Evolutionary conservation across 495 filamentous ascomycete species (phyloP).

Genomic region (Penicillium turbatum): DNA sequence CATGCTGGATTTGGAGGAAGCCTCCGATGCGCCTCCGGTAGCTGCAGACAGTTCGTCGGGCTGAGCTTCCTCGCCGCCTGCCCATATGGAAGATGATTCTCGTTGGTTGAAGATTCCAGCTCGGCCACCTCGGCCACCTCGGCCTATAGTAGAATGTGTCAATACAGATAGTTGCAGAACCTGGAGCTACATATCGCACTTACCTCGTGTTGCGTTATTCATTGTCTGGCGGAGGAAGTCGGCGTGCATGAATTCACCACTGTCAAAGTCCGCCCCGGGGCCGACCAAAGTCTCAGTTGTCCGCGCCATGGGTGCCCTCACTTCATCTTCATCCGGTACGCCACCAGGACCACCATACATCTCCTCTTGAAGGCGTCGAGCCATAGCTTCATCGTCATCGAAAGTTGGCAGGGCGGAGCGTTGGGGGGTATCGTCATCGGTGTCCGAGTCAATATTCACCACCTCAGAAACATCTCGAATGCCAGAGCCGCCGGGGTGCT

Average conservation of each 20-base stretch:
- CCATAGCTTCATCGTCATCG: slow-evolving; percentile 93
- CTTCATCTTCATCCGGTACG: slow-evolving; percentile 52
- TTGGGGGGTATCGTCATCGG: slow-evolving; percentile 49
- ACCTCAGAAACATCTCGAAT: slow-evolving; percentile 55
- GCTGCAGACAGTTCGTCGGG: slow-evolving; percentile 53
- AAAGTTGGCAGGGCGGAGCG: slow-evolving; percentile 25
- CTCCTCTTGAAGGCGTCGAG: slow-evolving; percentile 85
- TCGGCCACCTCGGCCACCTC: too few species aligned
- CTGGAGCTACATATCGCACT: slow-evolving; percentile 25
- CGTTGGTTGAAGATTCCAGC: slow-evolving; percentile 84
- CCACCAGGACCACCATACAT: slow-evolving; percentile 60
- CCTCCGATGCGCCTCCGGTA: slow-evolving; percentile 69
- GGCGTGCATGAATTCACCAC: slow-evolving; percentile 56
- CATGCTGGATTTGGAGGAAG: slow-evolving; percentile 63
- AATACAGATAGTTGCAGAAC: neutral
- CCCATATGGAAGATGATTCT: slow-evolving; percentile 69
- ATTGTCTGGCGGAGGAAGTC: slow-evolving; percentile 64
- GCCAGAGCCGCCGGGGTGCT: slow-evolving; percentile 22
- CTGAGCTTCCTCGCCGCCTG: slow-evolving; percentile 49
- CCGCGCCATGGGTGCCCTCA: slow-evolving; percentile 86
- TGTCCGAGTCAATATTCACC: slow-evolving; percentile 70
- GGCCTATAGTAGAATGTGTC: slow-evolving; percentile 32
- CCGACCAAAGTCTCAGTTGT: slow-evolving; percentile 89
- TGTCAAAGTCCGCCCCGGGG: slow-evolving; percentile 55
- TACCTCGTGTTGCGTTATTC: slow-evolving; percentile 44